phyloP scores from a whole-genome alignment of 768 basidiomycete genomes.

The Leccinum uliginosum region DNA sequence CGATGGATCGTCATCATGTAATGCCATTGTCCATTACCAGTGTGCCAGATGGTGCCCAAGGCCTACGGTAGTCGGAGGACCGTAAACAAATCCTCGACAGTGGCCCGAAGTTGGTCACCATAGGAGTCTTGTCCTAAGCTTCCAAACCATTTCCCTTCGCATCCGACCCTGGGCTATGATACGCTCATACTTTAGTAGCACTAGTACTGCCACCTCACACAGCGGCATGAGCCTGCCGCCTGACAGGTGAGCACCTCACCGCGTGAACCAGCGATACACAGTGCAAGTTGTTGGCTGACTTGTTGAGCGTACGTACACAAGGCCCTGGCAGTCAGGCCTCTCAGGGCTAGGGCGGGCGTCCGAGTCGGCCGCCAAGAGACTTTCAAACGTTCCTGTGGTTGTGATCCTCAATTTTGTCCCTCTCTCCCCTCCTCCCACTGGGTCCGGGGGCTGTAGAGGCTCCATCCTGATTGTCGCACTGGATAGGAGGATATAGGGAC shows the following conservation, averaged over 20 bases:
- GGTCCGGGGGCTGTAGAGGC: not conserved
- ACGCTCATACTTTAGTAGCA: not conserved
- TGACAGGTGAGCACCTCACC: not conserved
- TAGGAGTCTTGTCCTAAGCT: not conserved
- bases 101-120: no score
- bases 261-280: not conserved
- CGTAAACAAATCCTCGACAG: no score
- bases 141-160: not conserved
- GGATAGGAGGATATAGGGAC: not conserved
- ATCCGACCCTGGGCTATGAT: not conserved
- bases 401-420: not conserved
- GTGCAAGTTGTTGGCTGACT: not conserved
- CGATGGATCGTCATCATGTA: no score
- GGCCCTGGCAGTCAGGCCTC: no score
- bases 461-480: not conserved
- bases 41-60: no score
- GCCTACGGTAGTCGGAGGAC: no score
- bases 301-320: no score
- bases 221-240: not conserved
- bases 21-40: no score
- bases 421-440: not conserved
- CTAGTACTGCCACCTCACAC: not conserved
- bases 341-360: not conserved
- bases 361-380: not conserved
- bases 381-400: not conserved